Evolutionary conservation across 1,139 yeast genomes (phyloP), one percentile per base, ranked within the genome.

Genomic region (Yueomyces sp.): DNA sequence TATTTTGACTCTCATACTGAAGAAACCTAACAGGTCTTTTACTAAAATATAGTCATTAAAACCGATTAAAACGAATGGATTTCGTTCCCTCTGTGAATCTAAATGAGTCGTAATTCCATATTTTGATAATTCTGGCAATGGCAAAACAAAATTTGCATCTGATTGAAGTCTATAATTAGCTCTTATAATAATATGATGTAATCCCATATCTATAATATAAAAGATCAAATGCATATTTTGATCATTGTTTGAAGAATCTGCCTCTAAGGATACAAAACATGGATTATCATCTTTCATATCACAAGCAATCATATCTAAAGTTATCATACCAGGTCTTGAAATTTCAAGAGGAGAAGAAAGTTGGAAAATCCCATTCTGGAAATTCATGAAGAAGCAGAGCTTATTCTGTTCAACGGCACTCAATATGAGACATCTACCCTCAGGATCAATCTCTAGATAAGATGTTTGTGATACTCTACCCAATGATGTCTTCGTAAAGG

Each of bases 261-360:
- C 66, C 57, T 91, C 97, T 25, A 91, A 63, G 0, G 91, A 73
- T 0, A 86, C 94, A 69, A 86, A 87, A 4, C 75, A 57, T 0
- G 98, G 97, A 56, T 86, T 86, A 25, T 81, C 91, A 56, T 70
- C 81, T 1, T 81, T 85, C 2, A 78, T 82, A 55, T 87, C 94
- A 41, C 91, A 59, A 0, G 83, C 80, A 27, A 73, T 64, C 3
- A 78, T 55, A 27, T 63, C 63, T 38, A 82, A 66, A 1, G 89
- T 78, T n/a, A 85, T 55, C 0, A 67, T 52, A 32, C 68, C 64
- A 3, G 76, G 68, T 19, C 74, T 65, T 41, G 70, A 68, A 0
- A 83, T 78, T 50, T 84, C 95, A 41, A 87, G 59, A 0, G 96
- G 96, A 0, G 95, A 78, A 4, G 84, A 73, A 3, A 82, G 66